Base-by-base conservation (phyloP, 208 protist species). In the Leishmania arabica region DNA sequence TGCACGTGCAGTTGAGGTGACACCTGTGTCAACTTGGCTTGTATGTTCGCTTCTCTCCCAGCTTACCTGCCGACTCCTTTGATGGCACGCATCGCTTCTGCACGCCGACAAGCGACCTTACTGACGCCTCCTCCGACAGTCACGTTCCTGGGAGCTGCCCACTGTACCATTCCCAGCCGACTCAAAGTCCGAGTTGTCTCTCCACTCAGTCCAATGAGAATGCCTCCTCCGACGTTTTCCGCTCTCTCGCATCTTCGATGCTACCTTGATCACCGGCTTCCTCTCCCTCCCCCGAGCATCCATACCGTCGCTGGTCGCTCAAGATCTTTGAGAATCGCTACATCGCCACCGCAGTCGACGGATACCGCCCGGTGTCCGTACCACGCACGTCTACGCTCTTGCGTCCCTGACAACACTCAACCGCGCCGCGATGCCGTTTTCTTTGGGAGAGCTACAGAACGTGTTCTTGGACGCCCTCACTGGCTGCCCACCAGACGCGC, bases 401-500 rank as follows among this genome's bases (percentile, higher is more conserved):
- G 5, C 45, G 24, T 40, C 53, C 45, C 31, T 82, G 40, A 72
- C 37, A 51, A 2, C 19, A 72, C 42, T 47, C 19, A 37, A 19
- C 42, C 24, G 27, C 45, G 6, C n/a, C 13, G 2, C 40, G 42
- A 80, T 69, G 49, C 34, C 69, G 8, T 62, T 83, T 49, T 82
- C n/a, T 84, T 84, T 82, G 11, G 42, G 45, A 9, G 78, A 75
- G 37, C 51, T 84, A 21, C 68, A 79, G 47, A 54, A 69, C 15
- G 69, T 71, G 27, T 40, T 86, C 21, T 37, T 83, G 40, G 37
- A 86, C 34, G 78, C 83, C 34, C 74, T 86, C 7, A 53, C 69
- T 24, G 79, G 65, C 49, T 58, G 19, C 24, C 62, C 70, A 45
- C 27, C 56, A 54, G 64, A 66, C 34, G 66, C 45, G 19, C 69